Evolutionary conservation across 2,329 filamentous ascomycete genomes (phyloP).

Genomic region (Peltaster fructicola): DNA sequence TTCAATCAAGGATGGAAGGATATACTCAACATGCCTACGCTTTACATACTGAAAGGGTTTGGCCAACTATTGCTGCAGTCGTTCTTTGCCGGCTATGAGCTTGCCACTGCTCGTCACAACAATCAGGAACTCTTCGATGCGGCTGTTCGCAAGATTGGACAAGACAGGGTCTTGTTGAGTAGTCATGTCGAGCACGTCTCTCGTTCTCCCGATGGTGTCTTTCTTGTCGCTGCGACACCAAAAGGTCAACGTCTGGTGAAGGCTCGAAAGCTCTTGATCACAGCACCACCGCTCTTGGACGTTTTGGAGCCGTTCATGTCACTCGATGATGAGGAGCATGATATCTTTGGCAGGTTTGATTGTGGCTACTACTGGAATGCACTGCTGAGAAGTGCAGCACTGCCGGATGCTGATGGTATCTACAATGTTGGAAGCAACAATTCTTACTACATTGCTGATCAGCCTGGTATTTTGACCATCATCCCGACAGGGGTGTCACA

Average conservation of each 20-base stretch:
- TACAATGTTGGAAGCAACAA: too few species aligned
- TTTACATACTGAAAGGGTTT: constrained; percentile 28
- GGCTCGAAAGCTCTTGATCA: constrained; percentile 25
- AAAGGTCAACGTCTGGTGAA: constrained; percentile 17
- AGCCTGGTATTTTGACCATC: too few species aligned
- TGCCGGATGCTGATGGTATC: too few species aligned
- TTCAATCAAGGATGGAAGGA: constrained; percentile 29
- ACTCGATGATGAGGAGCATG: constrained; percentile 18
- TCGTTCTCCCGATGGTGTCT: constrained; percentile 8
- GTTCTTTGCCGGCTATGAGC: constrained; percentile 5
- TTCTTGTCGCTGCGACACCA: constrained; percentile 17
- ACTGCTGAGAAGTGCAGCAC: too few species aligned
- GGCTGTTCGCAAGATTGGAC: constrained; percentile 11
- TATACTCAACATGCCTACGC: constrained; percentile 24
- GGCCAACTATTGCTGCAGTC: too few species aligned
- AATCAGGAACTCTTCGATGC: constrained; percentile 10
- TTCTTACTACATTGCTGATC: too few species aligned
- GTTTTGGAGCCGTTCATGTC: constrained; percentile 21
- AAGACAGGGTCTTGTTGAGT: constrained; percentile 14
- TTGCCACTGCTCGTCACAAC: constrained; percentile 9
- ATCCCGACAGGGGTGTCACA: too few species aligned
- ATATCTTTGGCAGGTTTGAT: constrained; percentile 23
- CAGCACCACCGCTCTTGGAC: constrained; percentile 24
- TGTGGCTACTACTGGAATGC: too few species aligned
- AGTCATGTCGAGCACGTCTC: constrained; percentile 9